These are phyloP conservation scores for Leccinum subrobustum DNA, from an alignment of 1,284 basidiomycete species.

Conservation along the genomic window DNA sequence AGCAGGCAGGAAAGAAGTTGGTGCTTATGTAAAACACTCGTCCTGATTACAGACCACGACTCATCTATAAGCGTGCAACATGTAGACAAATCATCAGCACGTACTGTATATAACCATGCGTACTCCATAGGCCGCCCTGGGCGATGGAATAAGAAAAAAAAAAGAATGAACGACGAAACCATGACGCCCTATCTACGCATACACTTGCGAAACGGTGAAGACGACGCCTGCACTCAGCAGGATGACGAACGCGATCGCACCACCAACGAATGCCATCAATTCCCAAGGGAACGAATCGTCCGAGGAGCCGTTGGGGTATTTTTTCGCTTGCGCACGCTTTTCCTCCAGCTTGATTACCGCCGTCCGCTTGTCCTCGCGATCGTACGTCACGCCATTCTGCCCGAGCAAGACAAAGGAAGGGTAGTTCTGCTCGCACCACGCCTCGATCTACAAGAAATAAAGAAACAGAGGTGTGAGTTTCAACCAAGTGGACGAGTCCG, in stretches of 20 bases:
- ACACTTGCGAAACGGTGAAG: too few species aligned
- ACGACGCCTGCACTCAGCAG: too few species aligned
- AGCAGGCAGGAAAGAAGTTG: background rate
- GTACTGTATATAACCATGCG: background rate
- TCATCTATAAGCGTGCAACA: background rate
- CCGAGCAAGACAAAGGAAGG: conserved; percentile 71
- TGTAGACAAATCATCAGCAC: background rate
- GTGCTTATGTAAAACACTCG: background rate
- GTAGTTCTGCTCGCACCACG: conserved; percentile 88
- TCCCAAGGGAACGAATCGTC: conserved; percentile 33
- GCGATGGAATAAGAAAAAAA: background rate
- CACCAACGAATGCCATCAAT: conserved; percentile 24
- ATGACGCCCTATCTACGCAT: too few species aligned
- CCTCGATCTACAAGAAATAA: conserved; percentile 59
- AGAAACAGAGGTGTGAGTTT: too few species aligned
- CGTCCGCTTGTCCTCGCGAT: conserved; percentile 31
- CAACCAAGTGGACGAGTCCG: too few species aligned
- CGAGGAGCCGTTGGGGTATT: conserved; percentile 11
- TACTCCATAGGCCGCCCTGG: background rate
- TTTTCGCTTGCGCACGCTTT: conserved; percentile 37
- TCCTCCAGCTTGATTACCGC: conserved; percentile 30
- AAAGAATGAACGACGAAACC: too few species aligned
- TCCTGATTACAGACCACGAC: background rate
- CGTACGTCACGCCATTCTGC: conserved; percentile 27
- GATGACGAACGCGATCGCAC: conserved; percentile 12